phyloP scores from a whole-genome alignment of 75 land plant species.

The Larix kaempferi region DNA sequence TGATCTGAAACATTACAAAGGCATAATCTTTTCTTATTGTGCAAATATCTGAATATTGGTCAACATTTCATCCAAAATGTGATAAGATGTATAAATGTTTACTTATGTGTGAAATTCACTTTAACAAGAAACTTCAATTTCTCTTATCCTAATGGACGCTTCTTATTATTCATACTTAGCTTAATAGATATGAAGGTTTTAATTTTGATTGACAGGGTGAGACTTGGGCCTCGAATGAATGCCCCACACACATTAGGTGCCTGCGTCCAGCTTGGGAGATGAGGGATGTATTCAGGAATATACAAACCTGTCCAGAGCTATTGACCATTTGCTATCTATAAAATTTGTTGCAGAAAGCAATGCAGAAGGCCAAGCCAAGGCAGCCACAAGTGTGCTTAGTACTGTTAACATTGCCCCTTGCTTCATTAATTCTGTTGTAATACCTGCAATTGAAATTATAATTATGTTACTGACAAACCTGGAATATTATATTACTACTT shows the following conservation, averaged over 20 bases:
- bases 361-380: conserved; percentile 86
- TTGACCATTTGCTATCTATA: conserved; percentile 94
- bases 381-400: conserved; percentile 66
- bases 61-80: background rate
- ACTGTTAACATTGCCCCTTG: conserved; percentile 98
- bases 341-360: conserved; percentile 78
- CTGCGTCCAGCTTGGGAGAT: too few relatives aligned
- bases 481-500: background rate
- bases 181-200: background rate
- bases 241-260: background rate
- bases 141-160: background rate
- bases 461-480: background rate
- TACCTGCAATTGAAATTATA: conserved; percentile 29
- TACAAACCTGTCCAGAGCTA: conserved; percentile 89
- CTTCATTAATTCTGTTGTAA: conserved; percentile 76
- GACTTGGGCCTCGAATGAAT: background rate
- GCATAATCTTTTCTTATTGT: background rate
- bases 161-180: background rate
- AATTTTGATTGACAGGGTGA: background rate
- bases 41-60: background rate
- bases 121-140: background rate
- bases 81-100: background rate
- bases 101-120: background rate
- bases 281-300: background rate
- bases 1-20: conserved; percentile 45